Evolutionary conservation across 164 flowering plant species (phyloP).

Genomic region (Protea cynaroides): DNA sequence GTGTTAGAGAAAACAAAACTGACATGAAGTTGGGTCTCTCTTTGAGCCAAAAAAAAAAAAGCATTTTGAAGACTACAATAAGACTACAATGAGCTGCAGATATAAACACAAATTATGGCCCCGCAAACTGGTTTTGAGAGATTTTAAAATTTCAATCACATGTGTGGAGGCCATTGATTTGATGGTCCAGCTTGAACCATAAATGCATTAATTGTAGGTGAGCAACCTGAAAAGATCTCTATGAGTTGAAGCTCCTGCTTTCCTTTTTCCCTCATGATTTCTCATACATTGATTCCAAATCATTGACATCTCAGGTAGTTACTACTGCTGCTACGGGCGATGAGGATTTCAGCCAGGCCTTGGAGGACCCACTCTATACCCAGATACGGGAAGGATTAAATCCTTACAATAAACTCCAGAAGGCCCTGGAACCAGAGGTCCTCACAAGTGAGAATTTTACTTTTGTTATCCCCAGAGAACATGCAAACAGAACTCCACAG

Average conservation of each 20-base stretch:
- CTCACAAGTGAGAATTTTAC: slow-evolving; percentile 12
- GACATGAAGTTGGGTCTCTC: background rate
- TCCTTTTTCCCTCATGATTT: background rate
- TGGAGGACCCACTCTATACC: slow-evolving; percentile 51
- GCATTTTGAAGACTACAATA: too few species aligned
- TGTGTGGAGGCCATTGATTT: background rate
- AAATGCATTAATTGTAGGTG: background rate
- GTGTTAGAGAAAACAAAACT: background rate
- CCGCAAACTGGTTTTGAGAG: background rate
- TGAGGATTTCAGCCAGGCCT: slow-evolving; percentile 47
- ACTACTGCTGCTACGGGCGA: slow-evolving; percentile 46
- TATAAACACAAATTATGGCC: too few species aligned
- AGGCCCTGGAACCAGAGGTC: slow-evolving; percentile 12
- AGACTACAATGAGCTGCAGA: background rate
- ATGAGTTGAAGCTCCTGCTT: background rate
- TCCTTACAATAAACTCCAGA: slow-evolving; percentile 12
- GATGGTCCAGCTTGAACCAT: background rate
- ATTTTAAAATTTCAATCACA: background rate
- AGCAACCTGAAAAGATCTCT: background rate
- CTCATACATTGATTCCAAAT: background rate
- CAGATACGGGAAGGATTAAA: slow-evolving; percentile 52
- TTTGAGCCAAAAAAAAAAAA: too few species aligned
- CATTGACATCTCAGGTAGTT: slow-evolving; percentile 43
- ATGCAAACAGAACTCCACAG: slow-evolving; percentile 1
- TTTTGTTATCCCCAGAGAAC: slow-evolving; percentile 13